Evolutionary conservation across 305 asterid genomes (phyloP), one percentile per base, ranked within the genome.

Genomic region (Rubia balearica): DNA sequence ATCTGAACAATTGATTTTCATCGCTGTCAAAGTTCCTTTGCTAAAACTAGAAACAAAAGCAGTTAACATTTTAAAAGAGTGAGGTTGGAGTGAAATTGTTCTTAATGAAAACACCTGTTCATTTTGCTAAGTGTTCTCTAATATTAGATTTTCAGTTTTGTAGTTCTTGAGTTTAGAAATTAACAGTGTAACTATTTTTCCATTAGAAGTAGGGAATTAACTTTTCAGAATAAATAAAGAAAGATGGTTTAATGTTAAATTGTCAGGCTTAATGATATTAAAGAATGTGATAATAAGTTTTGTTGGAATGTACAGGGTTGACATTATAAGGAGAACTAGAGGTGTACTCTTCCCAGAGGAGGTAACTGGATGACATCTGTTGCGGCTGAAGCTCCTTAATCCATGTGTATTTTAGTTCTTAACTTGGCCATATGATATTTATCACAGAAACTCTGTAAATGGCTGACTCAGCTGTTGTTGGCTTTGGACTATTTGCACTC

Each of bases 401-500:
- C 53, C 30, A 38, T 17, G 8, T 49, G 21, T 61, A 11, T 48
- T 16, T 67, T 48, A 43, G 27, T 60, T 10, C 60, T 30, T 71
- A 62, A 24, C 60, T 36, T 27, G 62, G 38, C 33, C 48, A 74
- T 70, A 65, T 24, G 3, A 46, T 75, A 62, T 75, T 74, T 62
- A 67, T 73, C 53, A 56, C 83, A 91, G 98, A 92, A 85, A 87
- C 76, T 90, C 49, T 92, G 98, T 88, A 88, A 87, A 79, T 92
- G 98, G 98, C 73, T 92, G 79, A 90, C 96, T 73, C 98, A 92
- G 81, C 73, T 90, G 69, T 77, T 92, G 81, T 68, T 92, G 75
- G 98, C 95, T 36, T 69, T 92, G 67, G 87, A 92, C 83, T 87
- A 92, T 82, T 88, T 92, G 82, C 98, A 92, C 72, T 87, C 98